phyloP scores from a whole-genome alignment of 2,329 filamentous ascomycete species.

The Trichoderma sp. region DNA sequence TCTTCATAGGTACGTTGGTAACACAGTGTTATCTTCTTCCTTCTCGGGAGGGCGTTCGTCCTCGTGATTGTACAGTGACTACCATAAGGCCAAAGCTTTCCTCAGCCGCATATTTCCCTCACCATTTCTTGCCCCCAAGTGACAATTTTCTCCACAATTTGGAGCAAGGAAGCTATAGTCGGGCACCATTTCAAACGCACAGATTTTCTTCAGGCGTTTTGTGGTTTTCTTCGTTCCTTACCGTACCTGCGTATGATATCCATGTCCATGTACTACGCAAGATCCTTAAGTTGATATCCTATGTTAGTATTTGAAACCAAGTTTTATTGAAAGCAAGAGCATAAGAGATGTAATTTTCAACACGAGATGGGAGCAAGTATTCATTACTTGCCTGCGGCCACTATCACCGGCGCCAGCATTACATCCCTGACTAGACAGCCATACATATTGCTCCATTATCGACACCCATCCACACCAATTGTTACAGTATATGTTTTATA shows the following conservation, averaged over 20 bases:
- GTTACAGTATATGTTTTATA: neutral
- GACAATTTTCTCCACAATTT: neutral
- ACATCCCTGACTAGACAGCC: neutral
- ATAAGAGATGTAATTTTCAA: neutral
- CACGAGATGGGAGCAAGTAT: neutral
- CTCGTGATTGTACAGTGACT: conserved; percentile 4
- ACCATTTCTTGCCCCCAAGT: neutral
- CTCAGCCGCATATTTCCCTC: conserved; percentile 14
- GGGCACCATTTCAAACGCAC: neutral
- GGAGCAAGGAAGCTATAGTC: neutral
- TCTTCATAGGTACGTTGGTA: neutral
- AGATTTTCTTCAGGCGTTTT: neutral
- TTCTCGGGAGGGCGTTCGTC: neutral
- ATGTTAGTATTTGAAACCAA: neutral
- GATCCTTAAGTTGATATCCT: neutral
- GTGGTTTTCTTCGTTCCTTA: neutral
- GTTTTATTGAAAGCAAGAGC: neutral
- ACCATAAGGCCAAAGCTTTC: conserved; percentile 8
- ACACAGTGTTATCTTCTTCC: neutral
- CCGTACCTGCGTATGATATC: neutral
- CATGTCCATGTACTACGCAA: neutral
- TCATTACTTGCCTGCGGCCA: neutral
- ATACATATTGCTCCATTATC: neutral
- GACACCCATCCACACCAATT: neutral
- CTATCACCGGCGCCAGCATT: neutral